Conservation (phyloP, 1,139 yeast genomes). For the Suhomyces atakaporum region DNA sequence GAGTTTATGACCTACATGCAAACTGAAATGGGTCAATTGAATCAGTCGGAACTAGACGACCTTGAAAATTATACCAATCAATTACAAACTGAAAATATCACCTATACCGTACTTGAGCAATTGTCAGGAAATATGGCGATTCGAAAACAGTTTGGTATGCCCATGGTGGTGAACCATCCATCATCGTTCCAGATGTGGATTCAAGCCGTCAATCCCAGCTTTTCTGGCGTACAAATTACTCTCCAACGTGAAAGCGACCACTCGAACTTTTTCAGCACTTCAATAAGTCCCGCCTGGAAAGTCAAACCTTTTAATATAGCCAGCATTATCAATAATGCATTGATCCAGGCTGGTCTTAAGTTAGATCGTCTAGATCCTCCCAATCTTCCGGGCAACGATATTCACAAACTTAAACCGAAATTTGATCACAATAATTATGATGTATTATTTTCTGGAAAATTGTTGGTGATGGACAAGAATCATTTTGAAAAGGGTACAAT, state of each 20-base stretch:
- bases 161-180: slow-evolving; percentile 23
- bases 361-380: slow-evolving; percentile 25
- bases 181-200: slow-evolving; percentile 29
- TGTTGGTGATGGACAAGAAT: slow-evolving; percentile 23
- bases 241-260: slow-evolving; percentile 13
- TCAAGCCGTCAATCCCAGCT: slow-evolving; percentile 30
- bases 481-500: slow-evolving; percentile 22
- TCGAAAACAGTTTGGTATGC: slow-evolving; percentile 32
- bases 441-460: slow-evolving; percentile 28
- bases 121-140: slow-evolving; percentile 25
- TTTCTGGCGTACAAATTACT: slow-evolving; percentile 32
- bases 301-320: slow-evolving; percentile 29
- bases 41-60: slow-evolving; percentile 7
- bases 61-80: slow-evolving; percentile 17
- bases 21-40: slow-evolving; percentile 19
- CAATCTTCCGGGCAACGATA: slow-evolving; percentile 14
- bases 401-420: slow-evolving; percentile 20
- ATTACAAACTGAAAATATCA: slow-evolving; percentile 26
- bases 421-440: slow-evolving; percentile 24
- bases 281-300: slow-evolving; percentile 23
- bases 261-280: slow-evolving; percentile 1
- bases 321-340: slow-evolving; percentile 22
- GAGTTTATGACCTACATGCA: slow-evolving; percentile 20
- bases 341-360: slow-evolving; percentile 28
- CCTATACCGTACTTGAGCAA: slow-evolving; percentile 32